Conservation (phyloP, 2,329 filamentous ascomycete species). For the Diaporthe australafricana region DNA sequence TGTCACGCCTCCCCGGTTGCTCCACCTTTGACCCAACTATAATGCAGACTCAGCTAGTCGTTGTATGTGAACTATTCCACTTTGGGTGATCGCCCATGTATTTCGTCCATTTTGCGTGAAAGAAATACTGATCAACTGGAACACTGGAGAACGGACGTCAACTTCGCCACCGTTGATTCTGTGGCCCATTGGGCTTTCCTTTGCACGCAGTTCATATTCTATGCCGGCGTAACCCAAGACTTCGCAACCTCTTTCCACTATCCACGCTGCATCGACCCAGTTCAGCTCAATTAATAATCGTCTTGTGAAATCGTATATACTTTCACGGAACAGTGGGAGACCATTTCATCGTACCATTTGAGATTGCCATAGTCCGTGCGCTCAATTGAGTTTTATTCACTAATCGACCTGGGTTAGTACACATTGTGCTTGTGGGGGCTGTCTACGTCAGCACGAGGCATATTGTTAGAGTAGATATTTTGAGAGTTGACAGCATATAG, state of each 20-base stretch:
- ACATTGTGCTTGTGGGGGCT: background rate
- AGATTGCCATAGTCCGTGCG: slow-evolving; percentile 1
- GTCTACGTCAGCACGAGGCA: background rate
- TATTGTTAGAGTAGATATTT: background rate
- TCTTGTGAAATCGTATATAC: background rate
- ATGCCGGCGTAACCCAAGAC: background rate
- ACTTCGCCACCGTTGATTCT: background rate
- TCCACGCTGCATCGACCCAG: background rate
- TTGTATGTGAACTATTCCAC: background rate
- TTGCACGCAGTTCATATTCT: too few relatives aligned
- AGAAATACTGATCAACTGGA: slow-evolving; percentile 19
- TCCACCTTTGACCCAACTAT: slow-evolving; percentile 23
- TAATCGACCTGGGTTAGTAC: background rate
- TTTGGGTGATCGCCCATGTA: background rate
- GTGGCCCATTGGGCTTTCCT: background rate
- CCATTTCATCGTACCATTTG: background rate
- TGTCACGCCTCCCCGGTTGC: background rate
- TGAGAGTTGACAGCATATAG: background rate
- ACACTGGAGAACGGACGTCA: background rate
- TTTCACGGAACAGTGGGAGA: background rate
- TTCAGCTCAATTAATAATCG: background rate
- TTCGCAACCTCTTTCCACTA: background rate
- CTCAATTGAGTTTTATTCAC: background rate
- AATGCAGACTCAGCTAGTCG: slow-evolving; percentile 7
- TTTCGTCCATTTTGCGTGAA: background rate